phyloP scores from a whole-genome alignment of 345 rosid genomes.

The Triadica sebifera region DNA sequence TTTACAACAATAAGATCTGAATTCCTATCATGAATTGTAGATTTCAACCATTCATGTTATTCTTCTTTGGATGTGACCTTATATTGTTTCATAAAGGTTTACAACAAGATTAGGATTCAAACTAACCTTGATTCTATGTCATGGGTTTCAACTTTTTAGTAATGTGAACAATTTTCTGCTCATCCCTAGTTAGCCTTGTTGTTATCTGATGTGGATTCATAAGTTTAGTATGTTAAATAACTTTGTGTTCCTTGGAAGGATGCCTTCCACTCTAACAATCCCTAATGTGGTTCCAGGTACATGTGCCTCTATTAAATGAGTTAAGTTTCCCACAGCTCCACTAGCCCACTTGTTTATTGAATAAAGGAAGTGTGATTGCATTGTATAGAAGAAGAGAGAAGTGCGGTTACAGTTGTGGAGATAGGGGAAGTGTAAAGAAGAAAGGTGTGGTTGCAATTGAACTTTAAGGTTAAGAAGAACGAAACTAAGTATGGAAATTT shows the following conservation, averaged over 20 bases:
- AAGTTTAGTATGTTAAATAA: constrained; percentile 81
- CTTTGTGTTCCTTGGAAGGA: constrained; percentile 73
- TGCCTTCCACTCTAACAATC: constrained; percentile 76
- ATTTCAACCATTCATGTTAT: no score
- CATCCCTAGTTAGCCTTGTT: constrained; percentile 79
- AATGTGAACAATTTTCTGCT: constrained; percentile 79
- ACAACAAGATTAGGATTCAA: background rate
- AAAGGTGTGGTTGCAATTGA: no score
- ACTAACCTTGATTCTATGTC: constrained; percentile 84
- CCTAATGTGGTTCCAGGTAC: constrained; percentile 93
- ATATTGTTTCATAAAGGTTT: background rate
- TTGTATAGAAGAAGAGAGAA: no score
- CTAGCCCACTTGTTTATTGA: constrained; percentile 58
- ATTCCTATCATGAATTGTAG: no score
- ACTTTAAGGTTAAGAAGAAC: no score
- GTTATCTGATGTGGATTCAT: constrained; percentile 83
- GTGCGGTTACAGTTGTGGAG: no score
- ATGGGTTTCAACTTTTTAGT: constrained; percentile 82
- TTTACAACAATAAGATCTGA: no score
- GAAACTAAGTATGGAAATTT: no score
- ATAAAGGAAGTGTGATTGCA: no score
- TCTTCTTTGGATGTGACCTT: no score
- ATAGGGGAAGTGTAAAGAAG: no score
- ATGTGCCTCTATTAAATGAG: constrained; percentile 82
- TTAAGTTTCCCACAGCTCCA: constrained; percentile 29